Conservation (phyloP, 805 yeast genomes). For the Helenozyma rhizophorensis region DNA sequence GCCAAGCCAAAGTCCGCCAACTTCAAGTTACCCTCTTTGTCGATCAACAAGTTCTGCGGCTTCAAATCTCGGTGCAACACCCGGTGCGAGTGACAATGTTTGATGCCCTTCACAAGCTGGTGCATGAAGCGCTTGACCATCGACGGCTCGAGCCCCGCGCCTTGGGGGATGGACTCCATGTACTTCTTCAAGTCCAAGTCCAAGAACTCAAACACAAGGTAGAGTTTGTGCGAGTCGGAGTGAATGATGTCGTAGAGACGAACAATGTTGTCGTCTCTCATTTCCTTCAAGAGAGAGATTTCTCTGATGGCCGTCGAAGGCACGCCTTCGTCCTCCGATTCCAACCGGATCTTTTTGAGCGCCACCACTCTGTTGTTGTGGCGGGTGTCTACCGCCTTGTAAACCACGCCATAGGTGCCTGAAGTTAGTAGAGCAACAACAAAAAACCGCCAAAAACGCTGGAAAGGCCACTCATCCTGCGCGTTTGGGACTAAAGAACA, state of each 20-base stretch:
- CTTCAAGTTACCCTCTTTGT: conserved; percentile 85
- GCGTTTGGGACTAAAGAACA: conserved; percentile 17
- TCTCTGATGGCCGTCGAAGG: conserved; percentile 98
- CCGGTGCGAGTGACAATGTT: conserved; percentile 91
- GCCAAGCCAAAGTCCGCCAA: conserved; percentile 84
- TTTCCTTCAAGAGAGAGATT: conserved; percentile 87
- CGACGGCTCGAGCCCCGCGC: conserved; percentile 83
- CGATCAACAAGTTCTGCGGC: conserved; percentile 92
- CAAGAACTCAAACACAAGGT: conserved; percentile 87
- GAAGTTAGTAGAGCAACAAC: conserved; percentile 10
- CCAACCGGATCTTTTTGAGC: conserved; percentile 88
- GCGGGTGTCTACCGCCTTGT: conserved; percentile 86
- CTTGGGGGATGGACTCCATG: conserved; percentile 92
- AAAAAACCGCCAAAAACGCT: too few species aligned
- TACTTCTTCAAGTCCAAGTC: conserved; percentile 94
- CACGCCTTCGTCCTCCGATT: conserved; percentile 97
- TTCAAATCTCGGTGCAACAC: conserved; percentile 93
- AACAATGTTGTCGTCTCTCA: conserved; percentile 91
- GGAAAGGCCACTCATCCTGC: too few species aligned
- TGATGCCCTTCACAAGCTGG: conserved; percentile 86
- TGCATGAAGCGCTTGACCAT: conserved; percentile 91
- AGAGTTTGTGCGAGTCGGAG: conserved; percentile 86
- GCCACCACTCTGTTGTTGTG: conserved; percentile 95
- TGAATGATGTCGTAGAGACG: conserved; percentile 91
- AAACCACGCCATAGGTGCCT: conserved; percentile 96